Conservation (phyloP, 2,329 filamentous ascomycete species). For the Neofusicoccum sp. region DNA sequence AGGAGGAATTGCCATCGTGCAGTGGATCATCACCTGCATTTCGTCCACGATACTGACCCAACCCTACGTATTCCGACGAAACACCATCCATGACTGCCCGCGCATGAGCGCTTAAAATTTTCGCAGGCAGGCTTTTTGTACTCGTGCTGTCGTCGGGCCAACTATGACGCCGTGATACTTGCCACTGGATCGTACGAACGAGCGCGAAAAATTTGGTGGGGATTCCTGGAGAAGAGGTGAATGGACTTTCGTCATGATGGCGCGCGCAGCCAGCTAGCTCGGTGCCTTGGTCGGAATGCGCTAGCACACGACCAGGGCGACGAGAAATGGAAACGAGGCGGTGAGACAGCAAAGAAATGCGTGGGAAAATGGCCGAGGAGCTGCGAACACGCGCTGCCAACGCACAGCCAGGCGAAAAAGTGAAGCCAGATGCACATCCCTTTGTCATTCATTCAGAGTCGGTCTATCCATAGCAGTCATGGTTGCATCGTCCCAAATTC, state of each 20-base stretch:
- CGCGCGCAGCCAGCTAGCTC: neutral
- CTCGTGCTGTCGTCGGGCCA: too few relatives aligned
- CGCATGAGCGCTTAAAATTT: too few relatives aligned
- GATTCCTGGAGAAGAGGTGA: neutral
- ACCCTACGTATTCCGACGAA: too few relatives aligned
- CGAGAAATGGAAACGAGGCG: constrained; percentile 1
- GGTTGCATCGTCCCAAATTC: constrained; percentile 11
- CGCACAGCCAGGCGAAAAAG: neutral
- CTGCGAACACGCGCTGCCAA: neutral
- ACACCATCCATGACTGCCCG: too few relatives aligned
- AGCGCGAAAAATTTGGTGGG: constrained; percentile 4
- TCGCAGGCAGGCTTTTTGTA: too few relatives aligned
- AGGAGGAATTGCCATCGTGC: too few relatives aligned
- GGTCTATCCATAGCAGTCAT: constrained; percentile 17
- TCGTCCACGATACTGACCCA: too few relatives aligned
- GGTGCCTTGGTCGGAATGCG: neutral
- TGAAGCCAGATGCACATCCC: constrained; percentile 12
- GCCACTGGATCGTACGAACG: neutral
- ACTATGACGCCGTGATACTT: too few relatives aligned
- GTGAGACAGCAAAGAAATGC: neutral
- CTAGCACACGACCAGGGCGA: neutral
- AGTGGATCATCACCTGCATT: too few relatives aligned
- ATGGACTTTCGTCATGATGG: constrained; percentile 12
- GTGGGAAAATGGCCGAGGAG: neutral
- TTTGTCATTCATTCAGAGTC: constrained; percentile 18